Base-by-base conservation (phyloP, 805 yeast species). In the Monosporozyma siamensis region DNA sequence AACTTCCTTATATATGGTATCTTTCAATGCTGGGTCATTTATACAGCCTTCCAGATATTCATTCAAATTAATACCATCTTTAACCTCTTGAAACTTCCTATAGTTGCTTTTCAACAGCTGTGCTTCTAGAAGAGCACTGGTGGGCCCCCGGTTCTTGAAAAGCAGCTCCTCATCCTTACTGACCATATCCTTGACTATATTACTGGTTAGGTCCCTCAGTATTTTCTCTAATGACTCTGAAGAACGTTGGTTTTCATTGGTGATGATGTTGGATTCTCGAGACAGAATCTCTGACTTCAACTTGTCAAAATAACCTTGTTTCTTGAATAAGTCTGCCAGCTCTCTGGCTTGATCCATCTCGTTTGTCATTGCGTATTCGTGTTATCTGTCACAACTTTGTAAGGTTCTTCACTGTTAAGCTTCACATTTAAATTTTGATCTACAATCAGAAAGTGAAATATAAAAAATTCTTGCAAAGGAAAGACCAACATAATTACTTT, bases 61-160 rank as follows among this genome's bases (percentile, higher is more conserved):
- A 10, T 55, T 52, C 6, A 62, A 39, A 11, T 55, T 42, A 15
- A 56, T 43, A 6, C 52, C 52, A 12, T 50, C 44, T 6, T 44
- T 41, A 7, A 45, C 47, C 17, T 50, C 49, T 5, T 31, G 37
- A 29, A 58, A 43, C 37, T 44, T 48, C 23, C 45, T 45, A 44
- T 59, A 60, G 15, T 52, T 49, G 34, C 57, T 54, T 41, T 55
- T 58, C n/a, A 59, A 48, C 15, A 61, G 32, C 30, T 55, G 53
- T 2, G 61, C 53, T 45, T 63, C 67, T 8, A 63, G 48, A 5
- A 59, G 42, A 1, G 65, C 63, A 36, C 61, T 58, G 0, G 65
- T 58, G 0, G 64, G 52, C 2, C 63, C 64, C 43, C 65, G 48
- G 40, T 60, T 60, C 36, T 58, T 63, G 43, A 57, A 59, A 7